A percentile compares a stretch with the other conserved stretches of the same genome.
phyloP scores from a whole-genome alignment of 208 protist genomes.

The Leishmania turanica region DNA sequence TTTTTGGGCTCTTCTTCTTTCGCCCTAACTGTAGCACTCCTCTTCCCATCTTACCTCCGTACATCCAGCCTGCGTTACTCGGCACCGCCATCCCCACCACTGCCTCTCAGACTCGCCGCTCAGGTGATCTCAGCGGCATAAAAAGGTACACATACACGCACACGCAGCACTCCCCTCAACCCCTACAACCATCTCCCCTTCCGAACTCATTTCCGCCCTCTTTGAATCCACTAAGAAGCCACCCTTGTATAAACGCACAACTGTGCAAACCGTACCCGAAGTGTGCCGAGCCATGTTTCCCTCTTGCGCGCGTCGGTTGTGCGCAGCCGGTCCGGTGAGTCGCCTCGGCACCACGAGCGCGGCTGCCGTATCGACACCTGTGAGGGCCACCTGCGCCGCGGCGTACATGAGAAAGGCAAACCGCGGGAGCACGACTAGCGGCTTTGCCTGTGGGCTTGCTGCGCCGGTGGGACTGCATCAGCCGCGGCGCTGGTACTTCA shows the following conservation, averaged over 20 bases:
- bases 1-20: neutral
- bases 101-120: neutral
- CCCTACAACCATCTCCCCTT: neutral
- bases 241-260: neutral
- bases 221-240: neutral
- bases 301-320: neutral
- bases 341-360: neutral
- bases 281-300: neutral
- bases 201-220: neutral
- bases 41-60: neutral
- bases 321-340: neutral
- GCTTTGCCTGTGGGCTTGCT: neutral
- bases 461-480: conserved; percentile 3
- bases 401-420: neutral
- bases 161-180: neutral
- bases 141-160: neutral
- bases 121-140: neutral
- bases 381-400: neutral
- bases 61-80: neutral
- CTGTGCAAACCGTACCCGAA: neutral
- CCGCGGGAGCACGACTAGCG: neutral
- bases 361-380: too few relatives aligned
- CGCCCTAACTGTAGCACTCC: neutral
- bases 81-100: neutral
- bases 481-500: neutral